These are phyloP conservation scores for Mortierella sp. DNA, from an alignment of 371 early-diverging fungal genomes.

Conservation along the genomic window DNA sequence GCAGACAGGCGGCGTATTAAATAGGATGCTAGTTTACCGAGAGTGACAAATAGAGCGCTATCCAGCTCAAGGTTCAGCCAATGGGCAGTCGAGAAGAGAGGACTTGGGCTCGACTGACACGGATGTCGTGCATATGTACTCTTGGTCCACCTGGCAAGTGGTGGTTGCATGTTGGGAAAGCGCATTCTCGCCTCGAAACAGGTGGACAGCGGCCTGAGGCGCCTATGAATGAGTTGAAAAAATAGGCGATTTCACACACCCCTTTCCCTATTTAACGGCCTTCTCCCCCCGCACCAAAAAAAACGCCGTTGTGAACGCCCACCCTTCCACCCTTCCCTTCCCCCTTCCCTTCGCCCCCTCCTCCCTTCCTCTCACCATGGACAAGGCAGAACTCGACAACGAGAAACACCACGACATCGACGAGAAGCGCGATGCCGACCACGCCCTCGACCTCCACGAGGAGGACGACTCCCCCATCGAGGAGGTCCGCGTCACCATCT, in stretches of 20 bases:
- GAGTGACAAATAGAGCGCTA: not conserved
- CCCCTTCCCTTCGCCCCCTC: not conserved
- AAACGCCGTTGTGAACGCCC: not conserved
- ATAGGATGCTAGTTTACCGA: not conserved
- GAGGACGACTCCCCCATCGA: conserved; percentile 85
- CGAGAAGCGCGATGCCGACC: not conserved
- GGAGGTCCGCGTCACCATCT: conserved; percentile 76
- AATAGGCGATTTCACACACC: not conserved
- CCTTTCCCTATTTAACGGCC: not conserved
- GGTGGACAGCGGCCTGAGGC: too few relatives aligned
- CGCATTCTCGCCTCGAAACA: too few relatives aligned
- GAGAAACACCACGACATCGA: conserved; percentile 10
- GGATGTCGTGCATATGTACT: too few relatives aligned
- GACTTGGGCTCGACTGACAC: too few relatives aligned
- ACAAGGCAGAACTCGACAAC: not conserved
- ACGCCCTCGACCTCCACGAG: conserved; percentile 24
- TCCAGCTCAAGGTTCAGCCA: not conserved
- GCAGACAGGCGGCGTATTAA: not conserved
- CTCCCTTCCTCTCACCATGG: not conserved
- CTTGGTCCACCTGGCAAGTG: too few relatives aligned
- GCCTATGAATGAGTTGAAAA: too few relatives aligned
- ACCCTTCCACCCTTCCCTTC: not conserved
- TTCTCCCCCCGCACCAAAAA: not conserved
- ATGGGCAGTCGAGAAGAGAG: not conserved
- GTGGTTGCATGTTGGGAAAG: too few relatives aligned